phyloP scores from a whole-genome alignment of 129 eudicot species.

The Escallonia rubra region DNA sequence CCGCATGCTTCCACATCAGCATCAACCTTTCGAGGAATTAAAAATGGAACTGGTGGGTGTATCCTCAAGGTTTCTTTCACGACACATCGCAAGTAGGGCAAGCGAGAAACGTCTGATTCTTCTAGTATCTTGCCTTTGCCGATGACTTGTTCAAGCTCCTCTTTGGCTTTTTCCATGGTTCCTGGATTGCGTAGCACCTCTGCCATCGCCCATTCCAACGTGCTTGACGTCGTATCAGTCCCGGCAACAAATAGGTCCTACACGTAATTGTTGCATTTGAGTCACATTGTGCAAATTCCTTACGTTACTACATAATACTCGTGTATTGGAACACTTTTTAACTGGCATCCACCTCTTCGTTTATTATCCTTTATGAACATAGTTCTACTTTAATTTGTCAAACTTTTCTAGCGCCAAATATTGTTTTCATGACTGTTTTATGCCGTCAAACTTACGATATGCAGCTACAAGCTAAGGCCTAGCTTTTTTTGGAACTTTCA shows the following conservation, averaged over 20 bases:
- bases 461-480: no score
- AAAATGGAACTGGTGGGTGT: constrained; percentile 5
- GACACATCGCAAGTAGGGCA: constrained; percentile 35
- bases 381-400: no score
- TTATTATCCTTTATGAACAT: no score
- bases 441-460: no score
- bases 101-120: constrained; percentile 28
- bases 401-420: no score
- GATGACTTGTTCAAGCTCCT: constrained; percentile 45
- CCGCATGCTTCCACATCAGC: constrained; percentile 35
- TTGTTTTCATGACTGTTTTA: no score
- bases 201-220: constrained; percentile 68
- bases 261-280: neutral
- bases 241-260: constrained; percentile 67
- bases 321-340: no score
- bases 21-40: constrained; percentile 17
- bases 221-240: constrained; percentile 61
- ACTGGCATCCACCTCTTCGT: no score
- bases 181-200: constrained; percentile 38
- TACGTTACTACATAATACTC: no score
- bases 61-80: constrained; percentile 30
- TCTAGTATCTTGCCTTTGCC: constrained; percentile 42
- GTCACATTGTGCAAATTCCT: no score
- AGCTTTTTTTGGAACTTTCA: no score
- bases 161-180: constrained; percentile 36